Evolutionary conservation across 139 green algal genomes (phyloP), one percentile per base, ranked within the genome.

Genomic region (Haematococcus lacustris): DNA sequence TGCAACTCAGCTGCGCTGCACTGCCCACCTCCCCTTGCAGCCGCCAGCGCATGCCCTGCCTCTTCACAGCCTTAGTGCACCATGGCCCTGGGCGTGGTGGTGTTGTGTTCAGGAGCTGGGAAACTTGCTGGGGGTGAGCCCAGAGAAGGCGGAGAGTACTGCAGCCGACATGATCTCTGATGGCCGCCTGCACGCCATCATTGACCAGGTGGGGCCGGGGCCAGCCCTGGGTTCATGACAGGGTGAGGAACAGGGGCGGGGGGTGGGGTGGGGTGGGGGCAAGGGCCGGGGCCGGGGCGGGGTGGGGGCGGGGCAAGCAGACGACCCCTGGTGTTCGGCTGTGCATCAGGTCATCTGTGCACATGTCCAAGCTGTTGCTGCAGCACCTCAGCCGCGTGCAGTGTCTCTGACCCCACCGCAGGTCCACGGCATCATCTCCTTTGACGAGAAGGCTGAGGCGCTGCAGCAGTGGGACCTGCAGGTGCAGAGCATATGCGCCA

Each of bases 101-200:
- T 71, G 74, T 68, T 75, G 30, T 70, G 53, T 37, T 3, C 75
- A 83, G 40, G 90, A 98, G 87, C 88, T 98, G 68, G 94, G 91
- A 0, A 71, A 78, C 25, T 82, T 98, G 73, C 80, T 98, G 63
- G 91, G 90, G 0, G 88, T 97, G 30, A 51, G 73, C 0, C 65
- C 79, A 0, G 81, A 84, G 70, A 83, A 86, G 60, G 95, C 95
- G 1, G 94, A 98, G 84, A 70, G 73, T 34, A 83, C 91, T 7
- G 93, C 92, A 2, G 79, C 85, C 21, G 85, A 89, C 38, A 97
- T 97, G 92, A 86, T 96, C 50, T 66, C 67, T 7, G 92, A 97
- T 68, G 87, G 83, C 1, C 81, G 92, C 7, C 79, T 97, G 59
- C 62, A 82, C 71, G 92, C 81, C 26, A 82, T 50, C 57, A 94